Base-by-base conservation (phyloP, 2,329 filamentous ascomycete species). In the Colletotrichum truncatum region DNA sequence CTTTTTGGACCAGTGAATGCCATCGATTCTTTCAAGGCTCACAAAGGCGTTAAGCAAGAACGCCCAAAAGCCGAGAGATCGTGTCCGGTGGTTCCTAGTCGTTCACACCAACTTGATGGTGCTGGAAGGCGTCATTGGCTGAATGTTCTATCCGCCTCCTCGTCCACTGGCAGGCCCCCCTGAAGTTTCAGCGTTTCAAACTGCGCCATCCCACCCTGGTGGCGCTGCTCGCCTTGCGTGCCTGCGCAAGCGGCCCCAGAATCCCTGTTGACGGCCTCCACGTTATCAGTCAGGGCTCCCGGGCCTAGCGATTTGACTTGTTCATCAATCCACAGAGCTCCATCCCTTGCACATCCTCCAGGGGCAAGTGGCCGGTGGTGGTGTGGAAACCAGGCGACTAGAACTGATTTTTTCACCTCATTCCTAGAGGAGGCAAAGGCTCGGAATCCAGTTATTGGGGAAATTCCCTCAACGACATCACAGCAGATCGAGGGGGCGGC, bases 131-230 rank as follows among this genome's bases (percentile, higher is more conserved):
- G 46, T 36, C 64, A 66, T 66, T 66, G 64, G 59, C 32, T 53
- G 25, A 14, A 11, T 63, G 59, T 64, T 59, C 52, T 34, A 21
- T 53, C 45, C 59, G 26, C 49, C 49, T 51, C 49, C 39, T 54
- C 26, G 18, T 56, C 55, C 46, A 38, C 48, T 65, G 57, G 62
- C 48, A 62, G 36, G 43, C 59, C 46, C 59, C 49, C 67, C 56
- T 68, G 67, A 43, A 45, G 59, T 67, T 67, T 67, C 65, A 62
- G 64, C 53, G 67, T 68, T 68, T 68, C 67, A 65, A 18, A 49
- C 60, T 56, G 59, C 46, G 60, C 65, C 65, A 56, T 65, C 55
- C 65, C 59, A 64, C 30, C 45, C 59, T 32, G 43, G 56, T 68
- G 67, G 59, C 46, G 64, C 57, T 32, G 28, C 34, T 18, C 45